Base-by-base conservation (phyloP, 1,284 basidiomycete species). In the Violaceomyces palustris region DNA sequence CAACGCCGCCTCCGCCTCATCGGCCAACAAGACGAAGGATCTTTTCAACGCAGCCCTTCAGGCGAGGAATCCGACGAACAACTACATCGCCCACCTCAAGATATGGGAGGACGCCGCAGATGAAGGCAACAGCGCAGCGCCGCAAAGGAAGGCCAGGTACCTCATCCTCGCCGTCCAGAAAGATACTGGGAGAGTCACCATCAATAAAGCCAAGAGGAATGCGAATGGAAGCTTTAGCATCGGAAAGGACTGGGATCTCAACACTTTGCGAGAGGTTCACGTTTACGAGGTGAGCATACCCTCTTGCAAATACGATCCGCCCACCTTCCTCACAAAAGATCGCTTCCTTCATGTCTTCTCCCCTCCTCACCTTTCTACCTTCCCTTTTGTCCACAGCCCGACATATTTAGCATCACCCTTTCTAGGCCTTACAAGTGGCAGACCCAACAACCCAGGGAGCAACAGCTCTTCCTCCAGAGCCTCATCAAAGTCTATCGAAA, bases 201-300 rank as follows among this genome's bases (percentile, higher is more conserved):
- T 74, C 43, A 73, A 98, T 80, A 98, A 99, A 75, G 90, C 91
- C 6, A 97, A 97, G 75, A 76, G 89, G 49, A 98, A 99, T 73
- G 84, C 85, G 28, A 98, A 97, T 69, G 87, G 88, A 28, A 83
- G 87, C 0, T 98, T 94, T 76, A 96, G 91, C 17, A 88, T 96
- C 42, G 94, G 94, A 18, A 99, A 99, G 78, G 91, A 92, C 8
- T 99, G 94, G 94, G 82, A 80, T 54, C 75, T 97, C 31, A 76
- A 82, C 35, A 89, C 93, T 70, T 79, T 98, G 56, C 80, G 85
- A 42, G 83, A 77, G 25, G 74, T 98, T 35, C 84, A 91, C 57
- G 84, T 92, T 32, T 60, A 82, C 26, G n/a, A n/a, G 80, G 79
- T 64, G 90, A 90, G 71, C 69, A 84, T 79, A 12, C 22, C 10